Conservation (phyloP, 2,329 filamentous ascomycete genomes). For the Fusarium cicatricum region DNA sequence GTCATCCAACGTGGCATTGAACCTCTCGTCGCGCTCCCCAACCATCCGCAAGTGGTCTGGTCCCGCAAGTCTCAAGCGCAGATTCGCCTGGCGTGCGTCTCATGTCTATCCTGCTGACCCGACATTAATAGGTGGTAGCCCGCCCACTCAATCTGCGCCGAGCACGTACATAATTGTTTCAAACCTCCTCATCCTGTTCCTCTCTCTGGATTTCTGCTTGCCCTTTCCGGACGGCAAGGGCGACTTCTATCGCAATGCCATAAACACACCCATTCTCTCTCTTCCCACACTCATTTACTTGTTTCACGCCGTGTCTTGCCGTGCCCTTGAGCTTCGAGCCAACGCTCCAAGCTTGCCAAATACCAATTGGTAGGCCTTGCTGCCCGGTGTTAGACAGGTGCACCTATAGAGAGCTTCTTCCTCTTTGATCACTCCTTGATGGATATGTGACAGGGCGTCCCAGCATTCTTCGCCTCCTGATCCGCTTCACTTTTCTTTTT, state of each 20-base stretch:
- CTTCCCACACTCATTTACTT: slow-evolving; percentile 38
- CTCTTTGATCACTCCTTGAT: slow-evolving; percentile 30
- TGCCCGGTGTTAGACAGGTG: slow-evolving; percentile 40
- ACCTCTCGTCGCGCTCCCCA: slow-evolving; percentile 37
- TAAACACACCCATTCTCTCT: slow-evolving; percentile 31
- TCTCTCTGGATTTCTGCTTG: slow-evolving; percentile 29
- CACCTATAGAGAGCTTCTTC: slow-evolving; percentile 37
- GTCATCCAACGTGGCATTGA: slow-evolving; percentile 42
- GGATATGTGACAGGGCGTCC: slow-evolving; percentile 36
- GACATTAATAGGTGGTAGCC: slow-evolving; percentile 42
- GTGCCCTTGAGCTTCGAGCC: slow-evolving; percentile 17
- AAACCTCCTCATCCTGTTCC: slow-evolving; percentile 35
- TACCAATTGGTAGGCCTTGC: slow-evolving; percentile 35
- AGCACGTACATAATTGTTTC: slow-evolving; percentile 40
- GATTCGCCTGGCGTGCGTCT: slow-evolving; percentile 36
- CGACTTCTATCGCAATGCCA: slow-evolving; percentile 39
- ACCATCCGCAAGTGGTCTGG: slow-evolving; percentile 32
- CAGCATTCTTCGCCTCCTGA: slow-evolving; percentile 19
- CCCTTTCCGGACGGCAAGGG: slow-evolving; percentile 38
- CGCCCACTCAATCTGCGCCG: slow-evolving; percentile 34
- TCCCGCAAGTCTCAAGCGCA: slow-evolving; percentile 37
- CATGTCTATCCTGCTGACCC: slow-evolving; percentile 38
- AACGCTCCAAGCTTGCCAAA: slow-evolving; percentile 24
- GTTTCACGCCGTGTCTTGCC: slow-evolving; percentile 22
- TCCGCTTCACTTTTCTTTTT: slow-evolving; percentile 22